phyloP scores from a whole-genome alignment of 2,329 filamentous ascomycete species.

The Claviceps maximensis region DNA sequence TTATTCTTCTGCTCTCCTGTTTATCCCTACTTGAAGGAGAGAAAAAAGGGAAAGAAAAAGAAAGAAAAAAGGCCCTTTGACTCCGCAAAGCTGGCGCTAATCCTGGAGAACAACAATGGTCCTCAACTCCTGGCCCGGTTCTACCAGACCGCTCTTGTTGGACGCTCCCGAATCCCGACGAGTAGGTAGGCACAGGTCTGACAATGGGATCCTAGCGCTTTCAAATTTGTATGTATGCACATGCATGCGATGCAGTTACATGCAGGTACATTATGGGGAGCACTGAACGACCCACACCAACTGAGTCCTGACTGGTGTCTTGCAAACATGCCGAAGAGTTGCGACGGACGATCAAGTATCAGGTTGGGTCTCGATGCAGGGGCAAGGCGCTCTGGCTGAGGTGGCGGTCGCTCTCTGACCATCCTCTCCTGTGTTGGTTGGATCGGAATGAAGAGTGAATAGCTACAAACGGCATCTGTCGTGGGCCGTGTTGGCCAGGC shows the following conservation, averaged over 20 bases:
- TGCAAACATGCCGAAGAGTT: neutral
- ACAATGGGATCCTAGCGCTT: neutral
- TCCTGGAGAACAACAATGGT: neutral
- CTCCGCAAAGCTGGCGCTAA: neutral
- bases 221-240: neutral
- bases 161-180: neutral
- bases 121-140: neutral
- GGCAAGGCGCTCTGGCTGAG: neutral
- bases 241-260: neutral
- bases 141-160: neutral
- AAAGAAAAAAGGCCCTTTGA: neutral
- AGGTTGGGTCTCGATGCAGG: slow-evolving; percentile 1
- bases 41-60: too few species aligned
- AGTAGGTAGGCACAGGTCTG: neutral
- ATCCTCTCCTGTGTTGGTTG: neutral
- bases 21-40: too few species aligned
- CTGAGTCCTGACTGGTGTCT: neutral
- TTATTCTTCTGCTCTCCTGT: neutral
- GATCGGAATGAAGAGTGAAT: neutral
- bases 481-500: neutral
- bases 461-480: neutral
- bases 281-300: neutral
- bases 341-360: neutral
- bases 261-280: neutral
- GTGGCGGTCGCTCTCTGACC: neutral